Evolutionary conservation across 352 stramenopile species (phyloP).

Genomic region (Phytophthora megakarya): DNA sequence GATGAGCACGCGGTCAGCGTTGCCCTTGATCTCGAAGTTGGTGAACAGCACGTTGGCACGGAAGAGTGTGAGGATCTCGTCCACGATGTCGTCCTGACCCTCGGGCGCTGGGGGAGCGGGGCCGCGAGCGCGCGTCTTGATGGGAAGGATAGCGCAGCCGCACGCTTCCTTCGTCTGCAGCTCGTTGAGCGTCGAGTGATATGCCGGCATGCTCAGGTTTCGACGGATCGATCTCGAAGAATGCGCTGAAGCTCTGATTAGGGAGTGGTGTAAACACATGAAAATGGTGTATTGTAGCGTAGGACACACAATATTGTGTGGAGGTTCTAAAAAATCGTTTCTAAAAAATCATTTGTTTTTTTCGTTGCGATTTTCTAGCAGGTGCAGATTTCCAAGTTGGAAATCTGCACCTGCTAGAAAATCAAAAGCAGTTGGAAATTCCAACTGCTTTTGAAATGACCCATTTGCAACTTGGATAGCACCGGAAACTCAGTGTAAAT

Average conservation of each 20-base stretch:
- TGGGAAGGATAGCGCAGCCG: constrained; percentile 87
- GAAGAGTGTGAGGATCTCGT: constrained; percentile 94
- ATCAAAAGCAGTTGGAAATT: too few species aligned
- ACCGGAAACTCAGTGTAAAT: too few species aligned
- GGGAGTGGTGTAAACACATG: constrained; percentile 18
- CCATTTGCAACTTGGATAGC: too few species aligned
- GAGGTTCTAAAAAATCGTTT: too few species aligned
- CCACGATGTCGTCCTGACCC: constrained; percentile 90
- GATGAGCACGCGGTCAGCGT: constrained; percentile 92
- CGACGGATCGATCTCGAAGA: constrained; percentile 11
- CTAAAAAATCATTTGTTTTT: too few species aligned
- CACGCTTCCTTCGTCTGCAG: constrained; percentile 73
- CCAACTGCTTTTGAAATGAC: too few species aligned
- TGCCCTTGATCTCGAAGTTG: constrained; percentile 93
- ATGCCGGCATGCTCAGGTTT: constrained; percentile 80
- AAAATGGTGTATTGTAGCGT: constrained; percentile 1
- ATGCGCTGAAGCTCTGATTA: constrained; percentile 16
- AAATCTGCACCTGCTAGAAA: too few species aligned
- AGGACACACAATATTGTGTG: neutral
- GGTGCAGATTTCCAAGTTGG: too few species aligned
- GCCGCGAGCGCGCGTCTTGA: constrained; percentile 88
- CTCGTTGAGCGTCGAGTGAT: constrained; percentile 91
- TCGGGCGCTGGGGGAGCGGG: constrained; percentile 84
- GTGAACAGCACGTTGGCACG: constrained; percentile 94
- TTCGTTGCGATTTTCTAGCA: too few species aligned